Evolutionary conservation across 163 green algal genomes (phyloP).

Genomic region (Scenedesmus sp.): DNA sequence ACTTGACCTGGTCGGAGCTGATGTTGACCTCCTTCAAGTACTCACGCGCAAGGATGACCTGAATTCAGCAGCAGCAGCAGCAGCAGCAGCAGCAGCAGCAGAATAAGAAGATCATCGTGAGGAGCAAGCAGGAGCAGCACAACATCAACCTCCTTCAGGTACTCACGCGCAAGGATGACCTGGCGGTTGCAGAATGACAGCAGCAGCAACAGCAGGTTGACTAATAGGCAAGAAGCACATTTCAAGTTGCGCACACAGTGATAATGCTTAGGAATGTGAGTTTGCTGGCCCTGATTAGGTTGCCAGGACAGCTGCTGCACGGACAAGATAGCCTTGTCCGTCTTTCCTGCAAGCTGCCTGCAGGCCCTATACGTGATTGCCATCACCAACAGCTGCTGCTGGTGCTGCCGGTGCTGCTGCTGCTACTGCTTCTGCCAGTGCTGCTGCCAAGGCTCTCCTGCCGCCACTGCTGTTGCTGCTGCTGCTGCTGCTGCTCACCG

Average conservation of each 20-base stretch:
- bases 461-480: background rate
- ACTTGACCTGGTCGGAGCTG: conserved; percentile 89
- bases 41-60: conserved; percentile 97
- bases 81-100: background rate
- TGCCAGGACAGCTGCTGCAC: too few relatives aligned
- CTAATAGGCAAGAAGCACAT: background rate
- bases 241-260: background rate
- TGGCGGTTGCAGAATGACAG: conserved; percentile 50
- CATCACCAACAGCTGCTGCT: background rate
- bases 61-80: background rate
- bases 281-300: too few relatives aligned
- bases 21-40: conserved; percentile 97
- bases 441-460: too few relatives aligned
- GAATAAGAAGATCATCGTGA: too few relatives aligned
- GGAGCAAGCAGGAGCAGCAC: too few relatives aligned
- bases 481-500: conserved; percentile 63
- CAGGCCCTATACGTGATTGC: background rate
- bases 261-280: background rate
- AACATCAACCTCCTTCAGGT: conserved; percentile 90
- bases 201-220: background rate
- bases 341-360: background rate
- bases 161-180: conserved; percentile 97
- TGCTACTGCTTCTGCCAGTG: background rate
- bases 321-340: background rate
- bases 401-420: background rate